phyloP scores from a whole-genome alignment of 225 moss, liverwort and hornwort genomes.

The Marchantia polymorpha region DNA sequence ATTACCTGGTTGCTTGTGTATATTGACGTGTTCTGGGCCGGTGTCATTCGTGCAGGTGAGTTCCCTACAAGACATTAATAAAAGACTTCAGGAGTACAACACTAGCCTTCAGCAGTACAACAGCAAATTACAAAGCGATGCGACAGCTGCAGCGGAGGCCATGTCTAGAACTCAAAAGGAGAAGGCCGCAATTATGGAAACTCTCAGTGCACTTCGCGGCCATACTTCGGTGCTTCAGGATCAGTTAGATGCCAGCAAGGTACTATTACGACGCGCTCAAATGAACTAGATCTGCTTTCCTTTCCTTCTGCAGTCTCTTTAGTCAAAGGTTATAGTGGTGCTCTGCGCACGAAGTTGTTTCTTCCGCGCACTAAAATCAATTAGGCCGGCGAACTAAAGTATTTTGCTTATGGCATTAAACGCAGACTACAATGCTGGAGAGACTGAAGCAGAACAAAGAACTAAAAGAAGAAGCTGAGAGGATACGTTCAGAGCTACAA shows the following conservation, averaged over 20 bases:
- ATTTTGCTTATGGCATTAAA: neutral
- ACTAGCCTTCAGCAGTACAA: conserved; percentile 95
- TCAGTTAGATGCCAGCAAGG: conserved; percentile 76
- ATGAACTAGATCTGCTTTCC: neutral
- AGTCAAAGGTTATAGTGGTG: too few species aligned
- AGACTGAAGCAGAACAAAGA: conserved; percentile 65
- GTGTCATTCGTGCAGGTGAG: conserved; percentile 34
- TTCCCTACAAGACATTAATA: conserved; percentile 91
- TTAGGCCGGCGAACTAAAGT: neutral
- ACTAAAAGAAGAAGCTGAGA: conserved; percentile 59
- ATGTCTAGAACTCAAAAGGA: conserved; percentile 79
- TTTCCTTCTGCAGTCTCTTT: too few species aligned
- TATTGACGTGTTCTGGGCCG: neutral
- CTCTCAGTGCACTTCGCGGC: conserved; percentile 87
- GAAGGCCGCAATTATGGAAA: conserved; percentile 97
- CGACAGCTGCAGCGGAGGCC: conserved; percentile 75
- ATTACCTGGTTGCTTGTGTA: neutral
- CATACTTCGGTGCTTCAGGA: conserved; percentile 71
- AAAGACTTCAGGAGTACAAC: conserved; percentile 93
- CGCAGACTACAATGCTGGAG: conserved; percentile 64
- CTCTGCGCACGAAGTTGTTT: too few species aligned
- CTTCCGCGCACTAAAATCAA: too few species aligned
- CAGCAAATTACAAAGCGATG: conserved; percentile 88
- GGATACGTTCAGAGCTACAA: conserved; percentile 70
- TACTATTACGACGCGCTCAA: neutral